Conservation (phyloP, 768 basidiomycete genomes). For the Dacryopinax spathularia region DNA sequence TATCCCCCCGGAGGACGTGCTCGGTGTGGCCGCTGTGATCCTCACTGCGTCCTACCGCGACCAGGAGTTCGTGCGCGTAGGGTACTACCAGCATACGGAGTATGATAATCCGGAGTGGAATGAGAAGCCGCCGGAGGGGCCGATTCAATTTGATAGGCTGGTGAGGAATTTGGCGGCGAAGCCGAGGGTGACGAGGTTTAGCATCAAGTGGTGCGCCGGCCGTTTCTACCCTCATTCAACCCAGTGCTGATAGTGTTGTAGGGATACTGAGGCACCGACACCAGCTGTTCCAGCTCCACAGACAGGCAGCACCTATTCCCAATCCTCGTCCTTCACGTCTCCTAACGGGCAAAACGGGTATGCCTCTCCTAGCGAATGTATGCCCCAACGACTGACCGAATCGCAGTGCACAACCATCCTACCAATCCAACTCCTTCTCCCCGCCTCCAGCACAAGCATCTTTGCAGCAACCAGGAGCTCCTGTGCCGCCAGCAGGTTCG, state of each 20-base stretch:
- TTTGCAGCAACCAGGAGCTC: background rate
- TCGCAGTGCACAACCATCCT: background rate
- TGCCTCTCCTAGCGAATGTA: background rate
- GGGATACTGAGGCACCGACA: background rate
- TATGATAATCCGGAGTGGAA: constrained; percentile 92
- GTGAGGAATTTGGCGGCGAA: constrained; percentile 81
- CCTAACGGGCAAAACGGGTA: background rate
- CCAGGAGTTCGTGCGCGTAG: constrained; percentile 97
- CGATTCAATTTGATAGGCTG: constrained; percentile 61
- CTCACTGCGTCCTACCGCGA: constrained; percentile 91
- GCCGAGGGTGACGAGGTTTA: constrained; percentile 73
- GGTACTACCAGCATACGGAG: constrained; percentile 98
- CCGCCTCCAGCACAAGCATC: background rate
- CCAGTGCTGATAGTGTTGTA: background rate
- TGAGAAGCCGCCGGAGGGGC: constrained; percentile 44
- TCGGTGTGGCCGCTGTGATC: constrained; percentile 94
- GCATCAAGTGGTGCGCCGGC: constrained; percentile 23
- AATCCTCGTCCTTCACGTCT: background rate
- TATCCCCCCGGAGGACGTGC: constrained; percentile 78
- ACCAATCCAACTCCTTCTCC: background rate
- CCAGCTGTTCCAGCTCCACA: background rate
- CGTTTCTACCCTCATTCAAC: background rate
- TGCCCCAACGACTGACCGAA: background rate
- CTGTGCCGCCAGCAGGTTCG: background rate
- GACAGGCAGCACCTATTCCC: background rate